phyloP scores from a whole-genome alignment of 805 yeast genomes.

The Nakazawaea pomicola region DNA sequence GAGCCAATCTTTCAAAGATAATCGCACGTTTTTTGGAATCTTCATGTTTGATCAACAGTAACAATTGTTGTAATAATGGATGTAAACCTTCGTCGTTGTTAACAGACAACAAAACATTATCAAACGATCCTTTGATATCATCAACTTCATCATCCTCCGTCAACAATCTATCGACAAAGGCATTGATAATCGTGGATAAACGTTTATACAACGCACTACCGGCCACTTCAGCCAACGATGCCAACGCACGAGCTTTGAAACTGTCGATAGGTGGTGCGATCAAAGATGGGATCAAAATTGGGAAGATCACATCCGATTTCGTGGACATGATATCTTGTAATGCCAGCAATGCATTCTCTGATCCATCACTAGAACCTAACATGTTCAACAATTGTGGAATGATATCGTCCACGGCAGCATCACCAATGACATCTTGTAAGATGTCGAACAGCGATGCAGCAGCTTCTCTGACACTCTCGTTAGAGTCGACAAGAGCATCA shows the following conservation, averaged over 20 bases:
- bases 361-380: constrained; percentile 46
- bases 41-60: constrained; percentile 73
- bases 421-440: constrained; percentile 77
- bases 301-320: constrained; percentile 88
- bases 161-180: constrained; percentile 60
- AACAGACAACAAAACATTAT: constrained; percentile 66
- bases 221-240: constrained; percentile 85
- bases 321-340: constrained; percentile 89
- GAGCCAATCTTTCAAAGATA: constrained; percentile 61
- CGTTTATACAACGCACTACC: constrained; percentile 76
- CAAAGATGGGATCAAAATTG: constrained; percentile 82
- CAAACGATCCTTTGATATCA: constrained; percentile 53
- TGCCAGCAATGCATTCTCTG: constrained; percentile 80
- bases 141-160: constrained; percentile 30
- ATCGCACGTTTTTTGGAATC: constrained; percentile 59
- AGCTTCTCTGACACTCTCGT: constrained; percentile 74
- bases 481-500: constrained; percentile 70
- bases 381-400: constrained; percentile 75
- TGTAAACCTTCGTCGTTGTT: constrained; percentile 76
- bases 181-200: constrained; percentile 66
- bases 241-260: constrained; percentile 82
- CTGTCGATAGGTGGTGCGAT: constrained; percentile 76
- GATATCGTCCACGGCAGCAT: constrained; percentile 80
- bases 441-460: constrained; percentile 91
- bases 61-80: constrained; percentile 75